Conservation (phyloP, 139 green algal species). For the Chlorella sp. region DNA sequence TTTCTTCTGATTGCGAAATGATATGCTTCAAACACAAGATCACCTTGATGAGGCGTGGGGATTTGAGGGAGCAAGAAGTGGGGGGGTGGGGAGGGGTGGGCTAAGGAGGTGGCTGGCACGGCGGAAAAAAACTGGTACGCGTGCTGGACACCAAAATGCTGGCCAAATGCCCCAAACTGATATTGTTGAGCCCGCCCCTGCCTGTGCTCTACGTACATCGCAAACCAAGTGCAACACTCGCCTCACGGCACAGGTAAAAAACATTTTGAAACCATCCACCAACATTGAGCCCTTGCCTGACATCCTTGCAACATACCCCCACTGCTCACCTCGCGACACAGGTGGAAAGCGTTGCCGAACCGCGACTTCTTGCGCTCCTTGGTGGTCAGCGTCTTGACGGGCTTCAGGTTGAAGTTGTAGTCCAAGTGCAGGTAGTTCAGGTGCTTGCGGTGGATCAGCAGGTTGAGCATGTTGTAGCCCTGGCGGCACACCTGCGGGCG, state of each 20-base stretch:
- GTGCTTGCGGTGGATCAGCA: conserved; percentile 99
- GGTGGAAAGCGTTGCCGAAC: conserved; percentile 99
- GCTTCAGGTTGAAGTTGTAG: conserved; percentile 99
- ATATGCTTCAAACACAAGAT: too few relatives aligned
- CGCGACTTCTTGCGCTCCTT: conserved; percentile 99
- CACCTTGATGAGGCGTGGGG: not conserved
- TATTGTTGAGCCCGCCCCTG: too few relatives aligned
- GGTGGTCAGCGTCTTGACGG: conserved; percentile 99
- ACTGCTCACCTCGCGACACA: conserved; percentile 86
- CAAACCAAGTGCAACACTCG: too few relatives aligned
- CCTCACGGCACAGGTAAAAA: too few relatives aligned
- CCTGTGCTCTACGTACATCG: too few relatives aligned
- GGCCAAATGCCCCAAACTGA: too few relatives aligned
- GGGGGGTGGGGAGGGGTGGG: too few relatives aligned
- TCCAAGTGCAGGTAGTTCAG: conserved; percentile 99
- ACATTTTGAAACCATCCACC: not conserved
- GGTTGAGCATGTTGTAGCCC: conserved; percentile 99
- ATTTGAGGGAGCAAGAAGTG: not conserved
- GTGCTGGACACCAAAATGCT: too few relatives aligned
- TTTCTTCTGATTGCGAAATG: too few relatives aligned
- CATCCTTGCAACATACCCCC: not conserved
- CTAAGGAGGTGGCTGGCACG: too few relatives aligned
- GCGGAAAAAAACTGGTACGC: too few relatives aligned
- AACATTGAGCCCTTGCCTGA: not conserved
- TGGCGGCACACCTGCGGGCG: conserved; percentile 94